Evolutionary conservation across 805 yeast species (phyloP).

Genomic region (Zygosaccharomyces rouxii): DNA sequence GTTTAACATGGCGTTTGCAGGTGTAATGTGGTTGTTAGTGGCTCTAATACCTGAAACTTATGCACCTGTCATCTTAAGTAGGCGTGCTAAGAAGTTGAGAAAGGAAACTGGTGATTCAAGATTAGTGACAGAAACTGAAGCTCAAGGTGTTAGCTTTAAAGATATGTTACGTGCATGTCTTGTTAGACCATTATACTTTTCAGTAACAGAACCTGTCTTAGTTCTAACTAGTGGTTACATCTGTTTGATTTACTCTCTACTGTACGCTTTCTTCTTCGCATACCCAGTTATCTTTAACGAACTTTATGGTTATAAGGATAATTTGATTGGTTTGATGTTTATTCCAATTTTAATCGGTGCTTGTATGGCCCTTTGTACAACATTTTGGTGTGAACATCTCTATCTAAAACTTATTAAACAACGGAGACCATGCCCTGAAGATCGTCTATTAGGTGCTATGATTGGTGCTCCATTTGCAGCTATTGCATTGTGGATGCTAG

Average conservation of each 20-base stretch:
- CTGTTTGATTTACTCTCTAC: constrained; percentile 81
- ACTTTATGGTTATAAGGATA: constrained; percentile 72
- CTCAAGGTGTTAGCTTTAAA: constrained; percentile 60
- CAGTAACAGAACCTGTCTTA: constrained; percentile 76
- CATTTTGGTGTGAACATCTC: constrained; percentile 64
- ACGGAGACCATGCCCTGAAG: constrained; percentile 72
- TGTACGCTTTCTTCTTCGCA: constrained; percentile 92
- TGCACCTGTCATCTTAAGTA: constrained; percentile 73
- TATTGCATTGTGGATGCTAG: constrained; percentile 70
- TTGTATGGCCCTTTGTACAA: constrained; percentile 60
- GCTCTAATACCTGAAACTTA: constrained; percentile 82
- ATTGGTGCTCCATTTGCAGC: constrained; percentile 81
- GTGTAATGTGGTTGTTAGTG: constrained; percentile 68
- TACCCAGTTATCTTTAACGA: constrained; percentile 84
- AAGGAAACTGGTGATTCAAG: constrained; percentile 75
- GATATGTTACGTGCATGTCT: constrained; percentile 73
- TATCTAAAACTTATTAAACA: constrained; percentile 50
- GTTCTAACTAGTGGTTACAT: constrained; percentile 81
- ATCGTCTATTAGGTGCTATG: constrained; percentile 76
- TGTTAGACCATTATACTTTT: constrained; percentile 73
- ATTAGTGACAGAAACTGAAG: constrained; percentile 92
- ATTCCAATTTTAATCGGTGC: constrained; percentile 92
- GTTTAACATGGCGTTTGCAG: constrained; percentile 92
- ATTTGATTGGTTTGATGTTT: constrained; percentile 78
- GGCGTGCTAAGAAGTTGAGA: constrained; percentile 61